These are phyloP conservation scores for Phylloporus sp. DNA, from an alignment of 768 basidiomycete species.

Conservation along the genomic window DNA sequence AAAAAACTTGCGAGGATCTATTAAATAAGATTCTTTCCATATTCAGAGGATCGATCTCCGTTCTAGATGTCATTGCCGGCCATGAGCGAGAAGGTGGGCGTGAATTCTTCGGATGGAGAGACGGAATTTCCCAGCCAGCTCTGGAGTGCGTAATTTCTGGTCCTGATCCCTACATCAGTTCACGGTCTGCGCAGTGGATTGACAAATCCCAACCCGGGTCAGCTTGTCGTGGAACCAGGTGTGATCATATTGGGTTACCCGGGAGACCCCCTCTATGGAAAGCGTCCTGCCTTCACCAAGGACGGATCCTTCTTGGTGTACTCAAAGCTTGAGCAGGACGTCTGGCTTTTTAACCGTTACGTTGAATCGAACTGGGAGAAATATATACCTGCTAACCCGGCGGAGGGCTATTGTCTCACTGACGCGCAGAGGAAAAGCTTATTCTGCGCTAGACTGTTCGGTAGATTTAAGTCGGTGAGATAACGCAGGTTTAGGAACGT, in stretches of 20 bases:
- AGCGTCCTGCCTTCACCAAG: conserved; percentile 40
- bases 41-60: neutral
- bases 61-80: neutral
- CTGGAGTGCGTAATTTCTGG: conserved; percentile 24
- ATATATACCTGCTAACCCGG: neutral
- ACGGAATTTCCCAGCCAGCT: conserved; percentile 51
- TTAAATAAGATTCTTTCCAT: too few relatives aligned
- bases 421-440: conserved; percentile 15
- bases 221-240: conserved; percentile 17
- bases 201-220: conserved; percentile 30
- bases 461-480: conserved; percentile 46
- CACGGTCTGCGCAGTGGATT: conserved; percentile 14
- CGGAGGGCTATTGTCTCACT: conserved; percentile 12
- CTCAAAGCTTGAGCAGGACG: conserved; percentile 42
- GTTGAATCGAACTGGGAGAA: neutral
- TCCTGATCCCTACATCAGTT: conserved; percentile 31
- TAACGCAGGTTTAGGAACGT: neutral
- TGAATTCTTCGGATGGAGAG: conserved; percentile 52
- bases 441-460: conserved; percentile 36
- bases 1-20: too few relatives aligned
- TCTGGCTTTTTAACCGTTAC: conserved; percentile 38
- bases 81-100: conserved; percentile 24
- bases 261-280: conserved; percentile 33
- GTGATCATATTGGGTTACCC: conserved; percentile 42
- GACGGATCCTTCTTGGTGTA: conserved; percentile 53